phyloP scores from a whole-genome alignment of 331 rosid species.

The Malus hybrid region DNA sequence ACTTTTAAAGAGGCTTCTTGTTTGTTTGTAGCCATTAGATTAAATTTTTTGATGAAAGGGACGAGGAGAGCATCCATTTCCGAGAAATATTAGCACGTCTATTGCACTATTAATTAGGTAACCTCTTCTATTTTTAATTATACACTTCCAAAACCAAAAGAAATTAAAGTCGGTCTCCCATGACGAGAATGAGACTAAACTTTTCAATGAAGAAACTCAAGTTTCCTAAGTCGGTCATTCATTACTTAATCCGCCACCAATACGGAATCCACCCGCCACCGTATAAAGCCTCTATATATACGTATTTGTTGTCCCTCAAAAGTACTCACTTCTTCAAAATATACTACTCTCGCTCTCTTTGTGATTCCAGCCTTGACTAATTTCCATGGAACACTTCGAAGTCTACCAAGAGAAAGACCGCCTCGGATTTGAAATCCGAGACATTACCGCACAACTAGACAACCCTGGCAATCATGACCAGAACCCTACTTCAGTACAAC shows the following conservation, averaged over 20 bases:
- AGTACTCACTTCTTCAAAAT: background rate
- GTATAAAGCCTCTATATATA: too few species aligned
- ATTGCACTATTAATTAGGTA: too few species aligned
- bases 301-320: background rate
- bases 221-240: background rate
- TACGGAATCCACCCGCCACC: background rate
- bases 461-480: background rate
- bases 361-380: background rate
- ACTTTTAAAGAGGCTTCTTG: too few species aligned
- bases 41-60: too few species aligned
- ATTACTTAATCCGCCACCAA: background rate
- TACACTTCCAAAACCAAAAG: background rate
- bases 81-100: too few species aligned
- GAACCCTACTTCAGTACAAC: background rate
- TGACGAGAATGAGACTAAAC: background rate
- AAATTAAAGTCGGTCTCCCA: background rate
- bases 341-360: too few species aligned
- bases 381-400: background rate
- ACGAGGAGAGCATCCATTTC: too few species aligned
- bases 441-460: background rate
- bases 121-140: too few species aligned
- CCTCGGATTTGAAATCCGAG: background rate
- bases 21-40: too few species aligned
- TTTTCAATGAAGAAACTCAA: background rate
- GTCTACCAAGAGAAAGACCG: background rate